phyloP scores from a whole-genome alignment of 805 yeast species.

The Ogataea allantospora region DNA sequence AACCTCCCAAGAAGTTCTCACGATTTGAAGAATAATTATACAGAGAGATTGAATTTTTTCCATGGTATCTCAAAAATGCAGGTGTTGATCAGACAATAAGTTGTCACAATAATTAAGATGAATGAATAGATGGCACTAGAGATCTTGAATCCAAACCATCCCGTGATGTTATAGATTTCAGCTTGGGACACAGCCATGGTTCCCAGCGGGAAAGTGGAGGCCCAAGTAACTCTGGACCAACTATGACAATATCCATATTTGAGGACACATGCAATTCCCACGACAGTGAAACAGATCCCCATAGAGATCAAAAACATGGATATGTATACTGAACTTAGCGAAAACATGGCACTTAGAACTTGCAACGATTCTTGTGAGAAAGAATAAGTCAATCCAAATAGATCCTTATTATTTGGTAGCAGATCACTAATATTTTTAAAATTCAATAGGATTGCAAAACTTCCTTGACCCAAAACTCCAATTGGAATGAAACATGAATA shows the following conservation, averaged over 20 bases:
- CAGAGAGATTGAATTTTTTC: conserved; percentile 4
- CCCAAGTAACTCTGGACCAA: conserved; percentile 68
- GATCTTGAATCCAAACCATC: conserved; percentile 57
- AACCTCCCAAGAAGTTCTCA: too few species aligned
- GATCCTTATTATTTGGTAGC: conserved; percentile 10
- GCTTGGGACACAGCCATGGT: conserved; percentile 66
- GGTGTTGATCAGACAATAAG: conserved; percentile 41
- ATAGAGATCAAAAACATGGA: conserved; percentile 32
- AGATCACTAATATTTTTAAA: conserved; percentile 20
- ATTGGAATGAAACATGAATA: conserved; percentile 75
- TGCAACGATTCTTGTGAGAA: conserved; percentile 8
- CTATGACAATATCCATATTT: conserved; percentile 32
- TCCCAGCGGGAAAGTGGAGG: conserved; percentile 88
- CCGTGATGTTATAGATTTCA: conserved; percentile 48
- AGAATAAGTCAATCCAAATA: conserved; percentile 10
- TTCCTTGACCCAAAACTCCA: conserved; percentile 86
- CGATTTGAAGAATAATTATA: conserved; percentile 8
- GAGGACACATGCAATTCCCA: conserved; percentile 38
- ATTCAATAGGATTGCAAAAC: conserved; percentile 54
- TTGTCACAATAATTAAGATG: conserved; percentile 45
- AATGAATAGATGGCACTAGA: conserved; percentile 61
- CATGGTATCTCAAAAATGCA: conserved; percentile 33
- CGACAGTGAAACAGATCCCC: conserved; percentile 40
- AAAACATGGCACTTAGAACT: conserved; percentile 8
- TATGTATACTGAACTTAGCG: conserved; percentile 19